Evolutionary conservation across 2,329 filamentous ascomycete species (phyloP), one percentile per base, ranked within the genome.

Genomic region (Immersiporthe knoxdaviesiana): DNA sequence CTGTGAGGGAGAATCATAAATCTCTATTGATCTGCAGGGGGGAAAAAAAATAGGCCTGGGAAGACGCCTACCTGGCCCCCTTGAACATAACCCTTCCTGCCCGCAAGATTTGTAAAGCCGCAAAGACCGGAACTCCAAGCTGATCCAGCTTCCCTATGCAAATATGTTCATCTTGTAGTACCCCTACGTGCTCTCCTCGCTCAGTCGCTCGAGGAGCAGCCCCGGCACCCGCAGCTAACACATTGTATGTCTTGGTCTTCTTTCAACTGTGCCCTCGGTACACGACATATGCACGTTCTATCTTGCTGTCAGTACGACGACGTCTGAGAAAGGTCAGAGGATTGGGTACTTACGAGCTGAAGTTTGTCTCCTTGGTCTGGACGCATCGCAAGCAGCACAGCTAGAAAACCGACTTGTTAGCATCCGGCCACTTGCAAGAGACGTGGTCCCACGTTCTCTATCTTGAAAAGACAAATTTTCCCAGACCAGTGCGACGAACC

Each of bases 351-450:
- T 41, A 44, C 59, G 93, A 92, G 80, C 95, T 96, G 84, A 98
- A 99, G 81, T 99, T 99, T 39, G 96, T 99, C 84, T 99, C 96
- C 81, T 98, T 98, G n/a, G 96, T 97, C 81, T 99, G 96, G 68
- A 99, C 95, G 80, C 96, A 99, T 72, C 94, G 89, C 67, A 97
- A 84, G 79, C 96, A 99, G 81, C 96, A 99, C 58, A 99, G 83
- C 92, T 96, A 76, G 44, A 66, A 27, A 32, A n/a, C 44, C 60
- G 41, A 6, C 14, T 63, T 35, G 68, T 80, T 70, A 82, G 76
- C 59, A 68, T n/a, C 27, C 47, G 4, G 37, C 39, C 21, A 21
- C 18, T 37, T 24, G n/a, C 35, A 39, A 14, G n/a, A 39, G 18
- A 37, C 27, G 12, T 56, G 24, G 12, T 30, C 52, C 32, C 58